Evolutionary conservation across 2,329 filamentous ascomycete genomes (phyloP).

Genomic region (Trichophyton rubrum): DNA sequence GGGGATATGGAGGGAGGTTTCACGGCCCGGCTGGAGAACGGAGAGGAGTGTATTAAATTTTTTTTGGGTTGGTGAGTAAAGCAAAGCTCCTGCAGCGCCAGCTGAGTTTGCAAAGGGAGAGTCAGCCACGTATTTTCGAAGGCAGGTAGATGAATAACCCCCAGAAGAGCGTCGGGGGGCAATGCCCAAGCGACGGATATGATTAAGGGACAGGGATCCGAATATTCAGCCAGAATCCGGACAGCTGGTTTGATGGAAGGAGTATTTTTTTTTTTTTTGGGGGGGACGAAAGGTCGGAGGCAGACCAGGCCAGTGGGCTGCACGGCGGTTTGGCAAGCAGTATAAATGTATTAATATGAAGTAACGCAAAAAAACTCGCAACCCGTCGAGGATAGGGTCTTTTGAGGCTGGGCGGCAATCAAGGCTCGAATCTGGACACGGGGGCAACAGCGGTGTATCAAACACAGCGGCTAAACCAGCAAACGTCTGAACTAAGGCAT

Average conservation of each 20-base stretch:
- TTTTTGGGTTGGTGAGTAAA: constrained; percentile 19
- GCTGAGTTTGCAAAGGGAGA: constrained; percentile 45
- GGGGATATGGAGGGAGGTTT: not conserved
- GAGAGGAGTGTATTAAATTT: constrained; percentile 2
- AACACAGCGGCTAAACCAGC: constrained; percentile 27
- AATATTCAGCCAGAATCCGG: constrained; percentile 3
- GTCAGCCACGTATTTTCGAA: constrained; percentile 3
- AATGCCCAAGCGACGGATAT: not conserved
- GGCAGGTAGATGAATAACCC: constrained; percentile 12
- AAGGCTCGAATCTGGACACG: constrained; percentile 16
- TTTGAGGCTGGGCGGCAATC: constrained; percentile 5
- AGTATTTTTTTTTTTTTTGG: constrained; percentile 1
- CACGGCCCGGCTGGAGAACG: not conserved
- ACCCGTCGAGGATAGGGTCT: constrained; percentile 2
- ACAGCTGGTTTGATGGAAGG: constrained; percentile 2
- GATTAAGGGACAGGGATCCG: constrained; percentile 3
- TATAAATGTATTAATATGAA: constrained; percentile 9
- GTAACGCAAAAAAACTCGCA: not conserved
- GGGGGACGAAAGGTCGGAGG: constrained; percentile 23
- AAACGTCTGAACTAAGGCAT: constrained; percentile 4
- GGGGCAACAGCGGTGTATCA: constrained; percentile 33
- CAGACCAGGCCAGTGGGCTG: constrained; percentile 37
- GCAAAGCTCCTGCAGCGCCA: constrained; percentile 63
- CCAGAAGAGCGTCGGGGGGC: constrained; percentile 5
- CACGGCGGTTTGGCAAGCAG: constrained; percentile 18